Conservation (phyloP, 495 filamentous ascomycete species). For the Thermochaetoides thermophila region DNA sequence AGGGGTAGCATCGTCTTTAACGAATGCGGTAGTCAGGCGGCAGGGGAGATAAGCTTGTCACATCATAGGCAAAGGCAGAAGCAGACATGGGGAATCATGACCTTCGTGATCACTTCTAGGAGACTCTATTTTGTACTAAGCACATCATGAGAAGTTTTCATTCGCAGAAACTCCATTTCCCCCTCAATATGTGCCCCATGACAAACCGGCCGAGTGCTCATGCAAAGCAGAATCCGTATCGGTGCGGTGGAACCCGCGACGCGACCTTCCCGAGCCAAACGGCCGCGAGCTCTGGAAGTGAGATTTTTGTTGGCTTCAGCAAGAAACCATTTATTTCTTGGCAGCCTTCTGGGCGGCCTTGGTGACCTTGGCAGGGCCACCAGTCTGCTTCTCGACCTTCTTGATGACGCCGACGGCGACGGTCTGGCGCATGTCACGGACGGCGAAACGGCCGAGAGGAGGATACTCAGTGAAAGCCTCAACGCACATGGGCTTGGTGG, state of each 20-base stretch:
- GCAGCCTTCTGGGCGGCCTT: conserved; percentile 65
- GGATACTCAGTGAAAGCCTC: conserved; percentile 99
- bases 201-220: conserved; percentile 31
- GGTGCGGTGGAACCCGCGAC: conserved; percentile 7
- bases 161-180: conserved; percentile 25
- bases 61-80: too few species aligned
- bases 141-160: conserved; percentile 35
- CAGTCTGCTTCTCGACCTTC: conserved; percentile 36
- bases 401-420: conserved; percentile 96
- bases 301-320: conserved; percentile 8
- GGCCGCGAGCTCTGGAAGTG: conserved; percentile 7
- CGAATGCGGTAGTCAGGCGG: too few species aligned
- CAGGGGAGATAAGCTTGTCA: too few species aligned
- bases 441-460: conserved; percentile 95
- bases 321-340: conserved; percentile 35
- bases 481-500: conserved; percentile 99
- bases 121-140: conserved; percentile 38
- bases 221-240: conserved; percentile 23
- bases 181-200: conserved; percentile 29
- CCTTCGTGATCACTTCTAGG: conserved; percentile 27
- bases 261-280: conserved; percentile 8
- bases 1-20: too few species aligned
- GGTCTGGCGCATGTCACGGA: conserved; percentile 86
- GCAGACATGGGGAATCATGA: conserved; percentile 19
- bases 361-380: conserved; percentile 35